These are phyloP conservation scores for Chrysochromulina tobinii DNA, from an alignment of 78 protist genomes.

Conservation along the genomic window DNA sequence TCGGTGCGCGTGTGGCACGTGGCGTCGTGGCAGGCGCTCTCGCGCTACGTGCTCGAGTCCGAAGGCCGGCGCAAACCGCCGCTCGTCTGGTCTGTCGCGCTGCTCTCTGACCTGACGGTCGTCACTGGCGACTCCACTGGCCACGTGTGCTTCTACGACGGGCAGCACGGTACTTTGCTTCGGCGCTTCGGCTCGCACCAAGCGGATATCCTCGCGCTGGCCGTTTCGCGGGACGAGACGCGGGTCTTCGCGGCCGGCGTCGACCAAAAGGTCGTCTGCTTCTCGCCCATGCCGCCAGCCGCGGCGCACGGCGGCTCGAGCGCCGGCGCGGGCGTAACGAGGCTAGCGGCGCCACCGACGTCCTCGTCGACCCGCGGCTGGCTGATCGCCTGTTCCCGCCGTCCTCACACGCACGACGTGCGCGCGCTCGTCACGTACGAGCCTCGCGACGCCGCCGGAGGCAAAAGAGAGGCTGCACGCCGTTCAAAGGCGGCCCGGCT, in stretches of 20 bases:
- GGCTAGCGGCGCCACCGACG: not conserved
- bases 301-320: too few species aligned
- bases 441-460: too few species aligned
- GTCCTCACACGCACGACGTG: conserved; percentile 16
- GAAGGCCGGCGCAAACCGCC: not conserved
- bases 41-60: not conserved
- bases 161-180: not conserved
- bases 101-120: not conserved
- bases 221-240: not conserved
- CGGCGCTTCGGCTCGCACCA: not conserved
- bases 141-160: not conserved
- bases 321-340: too few species aligned
- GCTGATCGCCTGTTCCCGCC: not conserved
- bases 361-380: not conserved
- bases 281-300: not conserved
- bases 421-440: not conserved
- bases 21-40: not conserved
- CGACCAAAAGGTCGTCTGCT: not conserved
- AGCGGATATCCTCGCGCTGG: not conserved
- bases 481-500: too few species aligned
- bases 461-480: too few species aligned
- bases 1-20: not conserved
- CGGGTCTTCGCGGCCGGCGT: not conserved
- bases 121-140: not conserved
- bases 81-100: not conserved